Evolutionary conservation across 305 asterid species (phyloP), one percentile per base, ranked within the genome.

Genomic region (Fraxinus sp.): DNA sequence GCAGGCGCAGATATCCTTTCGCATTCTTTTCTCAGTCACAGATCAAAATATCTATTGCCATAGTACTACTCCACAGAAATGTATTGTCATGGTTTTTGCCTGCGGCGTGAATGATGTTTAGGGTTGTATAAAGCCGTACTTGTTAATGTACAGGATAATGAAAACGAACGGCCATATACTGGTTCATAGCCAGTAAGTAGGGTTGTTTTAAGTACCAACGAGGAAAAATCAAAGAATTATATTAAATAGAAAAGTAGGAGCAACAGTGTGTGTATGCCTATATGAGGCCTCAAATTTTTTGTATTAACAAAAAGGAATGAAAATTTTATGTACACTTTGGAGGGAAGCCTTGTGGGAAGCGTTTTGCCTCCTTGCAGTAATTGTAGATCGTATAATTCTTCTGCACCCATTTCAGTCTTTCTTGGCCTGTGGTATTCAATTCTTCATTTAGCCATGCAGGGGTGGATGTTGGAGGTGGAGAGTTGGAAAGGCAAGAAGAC

Each of bases 281-380:
- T 9, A 64, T 20, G 33, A 7, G 24, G 72, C 35, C 14, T 24
- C 0, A 64, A 64, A 0, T 8, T 64, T 9, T 22, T 64, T 64
- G 33, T 24, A 18, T 57, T 18, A 57, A 57, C 68, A 18, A 18
- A 57, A 7, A 57, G 2, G 11, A 18, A 18, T 6, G 68, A 57
- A 57, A 18, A 6, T 0, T 57, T 52, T 52, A 52, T 52, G 64
- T 16, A 18, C 90, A 87, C 32, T 87, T 81, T 0, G 68, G 78
- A 57, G 84, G 86, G 36, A 77, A 78, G 0, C 88, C 90, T 24
- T 80, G 71, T 8, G 89, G 88, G 78, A 88, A 88, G 9, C 88
- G 85, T 83, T 82, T 80, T 2, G 39, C 46, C 24, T 88, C 89
- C 39, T 78, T 73, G 32, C 90, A 88, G 36, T 88, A 88, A 82